phyloP scores from a whole-genome alignment of 106 monocot species.

The Dendrobium catenatum region DNA sequence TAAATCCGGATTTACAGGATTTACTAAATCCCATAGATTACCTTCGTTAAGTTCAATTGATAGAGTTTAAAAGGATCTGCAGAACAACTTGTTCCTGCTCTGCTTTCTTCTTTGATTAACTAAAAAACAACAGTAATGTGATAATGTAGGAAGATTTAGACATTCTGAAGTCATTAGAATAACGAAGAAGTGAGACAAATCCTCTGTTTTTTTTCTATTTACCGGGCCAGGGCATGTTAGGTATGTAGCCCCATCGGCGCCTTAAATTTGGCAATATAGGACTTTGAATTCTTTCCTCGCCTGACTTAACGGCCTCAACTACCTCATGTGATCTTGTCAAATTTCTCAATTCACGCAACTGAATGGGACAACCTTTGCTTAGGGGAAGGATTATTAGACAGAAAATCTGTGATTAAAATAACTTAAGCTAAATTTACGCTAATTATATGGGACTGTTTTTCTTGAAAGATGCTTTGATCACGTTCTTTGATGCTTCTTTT shows the following conservation, averaged over 20 bases:
- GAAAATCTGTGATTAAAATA: neutral
- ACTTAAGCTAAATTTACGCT: neutral
- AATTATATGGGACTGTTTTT: too few species aligned
- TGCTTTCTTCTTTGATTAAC: neutral
- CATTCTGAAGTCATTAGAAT: neutral
- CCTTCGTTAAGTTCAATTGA: neutral
- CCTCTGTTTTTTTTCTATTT: neutral
- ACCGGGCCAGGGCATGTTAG: neutral
- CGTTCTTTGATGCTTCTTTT: too few species aligned
- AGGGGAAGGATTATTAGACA: neutral
- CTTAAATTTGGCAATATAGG: neutral
- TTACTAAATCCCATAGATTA: neutral
- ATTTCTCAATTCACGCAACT: neutral
- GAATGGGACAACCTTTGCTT: neutral
- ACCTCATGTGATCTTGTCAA: neutral
- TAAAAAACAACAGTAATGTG: neutral
- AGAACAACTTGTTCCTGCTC: too few species aligned
- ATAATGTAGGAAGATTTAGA: neutral
- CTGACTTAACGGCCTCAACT: neutral
- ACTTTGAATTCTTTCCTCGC: neutral
- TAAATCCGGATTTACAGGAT: too few species aligned
- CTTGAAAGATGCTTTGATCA: too few species aligned
- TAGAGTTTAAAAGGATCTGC: neutral
- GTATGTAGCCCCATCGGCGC: neutral
- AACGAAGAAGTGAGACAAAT: neutral